phyloP scores from a whole-genome alignment of 1,284 basidiomycete species.

The Sparassis latifolia region DNA sequence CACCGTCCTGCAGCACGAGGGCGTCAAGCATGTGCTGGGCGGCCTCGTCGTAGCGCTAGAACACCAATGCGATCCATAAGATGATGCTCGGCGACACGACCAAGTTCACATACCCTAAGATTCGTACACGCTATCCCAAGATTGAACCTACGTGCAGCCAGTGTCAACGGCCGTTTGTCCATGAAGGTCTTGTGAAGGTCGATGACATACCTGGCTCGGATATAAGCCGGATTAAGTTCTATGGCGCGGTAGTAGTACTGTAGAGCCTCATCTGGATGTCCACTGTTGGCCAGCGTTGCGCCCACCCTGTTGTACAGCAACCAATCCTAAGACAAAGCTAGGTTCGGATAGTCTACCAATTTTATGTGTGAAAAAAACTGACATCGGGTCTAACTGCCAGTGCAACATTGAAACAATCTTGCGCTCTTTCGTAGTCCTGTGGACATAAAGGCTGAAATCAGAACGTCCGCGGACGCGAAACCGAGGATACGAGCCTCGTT shows the following conservation, averaged over 20 bases:
- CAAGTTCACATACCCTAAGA: slow-evolving; percentile 52
- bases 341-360: neutral
- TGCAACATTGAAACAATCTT: slow-evolving; percentile 92
- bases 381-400: slow-evolving; percentile 85
- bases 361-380: slow-evolving; percentile 15
- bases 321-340: slow-evolving; percentile 68
- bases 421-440: slow-evolving; percentile 86
- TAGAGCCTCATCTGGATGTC: slow-evolving; percentile 78
- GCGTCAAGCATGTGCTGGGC: slow-evolving; percentile 84
- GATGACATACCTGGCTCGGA: slow-evolving; percentile 69
- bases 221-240: slow-evolving; percentile 88
- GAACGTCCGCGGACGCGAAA: neutral
- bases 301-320: slow-evolving; percentile 94
- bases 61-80: neutral
- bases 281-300: slow-evolving; percentile 92
- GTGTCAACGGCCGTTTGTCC: neutral
- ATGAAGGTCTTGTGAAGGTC: neutral
- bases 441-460: neutral
- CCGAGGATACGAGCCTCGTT: slow-evolving; percentile 55
- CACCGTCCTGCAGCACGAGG: slow-evolving; percentile 78
- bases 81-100: neutral
- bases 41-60: slow-evolving; percentile 74
- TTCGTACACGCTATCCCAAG: slow-evolving; percentile 89
- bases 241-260: slow-evolving; percentile 89
- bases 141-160: slow-evolving; percentile 59